Conservation (phyloP, 2,329 filamentous ascomycete species). For the Xylariales sp. region DNA sequence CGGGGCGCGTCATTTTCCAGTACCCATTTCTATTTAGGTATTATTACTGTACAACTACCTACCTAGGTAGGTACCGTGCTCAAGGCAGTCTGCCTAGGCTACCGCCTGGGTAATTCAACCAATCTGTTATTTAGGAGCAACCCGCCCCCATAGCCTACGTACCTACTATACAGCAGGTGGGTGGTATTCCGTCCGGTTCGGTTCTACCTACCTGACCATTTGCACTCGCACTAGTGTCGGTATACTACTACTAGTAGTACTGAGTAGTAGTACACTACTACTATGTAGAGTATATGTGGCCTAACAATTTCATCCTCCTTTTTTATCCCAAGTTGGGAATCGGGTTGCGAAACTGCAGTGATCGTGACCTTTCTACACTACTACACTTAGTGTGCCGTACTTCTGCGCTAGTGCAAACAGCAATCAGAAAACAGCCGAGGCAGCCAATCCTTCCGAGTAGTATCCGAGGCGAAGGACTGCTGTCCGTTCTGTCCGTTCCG, state of each 20-base stretch:
- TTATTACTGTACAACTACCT: not conserved
- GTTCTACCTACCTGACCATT: no score
- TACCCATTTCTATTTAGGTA: constrained; percentile 2
- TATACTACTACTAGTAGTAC: no score
- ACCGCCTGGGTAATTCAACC: not conserved
- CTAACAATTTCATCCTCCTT: constrained; percentile 2
- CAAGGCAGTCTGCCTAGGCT: not conserved
- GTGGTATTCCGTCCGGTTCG: no score
- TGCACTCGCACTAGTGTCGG: no score
- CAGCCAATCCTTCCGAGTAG: not conserved
- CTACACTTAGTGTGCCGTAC: no score
- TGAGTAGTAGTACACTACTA: not conserved
- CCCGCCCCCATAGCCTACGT: not conserved
- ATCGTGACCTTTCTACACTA: no score
- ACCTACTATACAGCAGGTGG: not conserved
- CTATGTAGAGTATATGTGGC: not conserved
- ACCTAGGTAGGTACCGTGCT: not conserved
- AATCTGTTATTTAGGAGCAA: not conserved
- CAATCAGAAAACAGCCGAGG: not conserved
- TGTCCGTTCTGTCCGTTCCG: no score
- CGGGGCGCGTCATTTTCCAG: constrained; percentile 15
- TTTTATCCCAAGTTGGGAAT: not conserved
- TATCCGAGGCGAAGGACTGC: no score
- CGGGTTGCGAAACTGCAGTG: not conserved
- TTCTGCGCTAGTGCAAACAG: not conserved